Conservation (phyloP, 2,329 filamentous ascomycete species). For the Fusarium sp. region DNA sequence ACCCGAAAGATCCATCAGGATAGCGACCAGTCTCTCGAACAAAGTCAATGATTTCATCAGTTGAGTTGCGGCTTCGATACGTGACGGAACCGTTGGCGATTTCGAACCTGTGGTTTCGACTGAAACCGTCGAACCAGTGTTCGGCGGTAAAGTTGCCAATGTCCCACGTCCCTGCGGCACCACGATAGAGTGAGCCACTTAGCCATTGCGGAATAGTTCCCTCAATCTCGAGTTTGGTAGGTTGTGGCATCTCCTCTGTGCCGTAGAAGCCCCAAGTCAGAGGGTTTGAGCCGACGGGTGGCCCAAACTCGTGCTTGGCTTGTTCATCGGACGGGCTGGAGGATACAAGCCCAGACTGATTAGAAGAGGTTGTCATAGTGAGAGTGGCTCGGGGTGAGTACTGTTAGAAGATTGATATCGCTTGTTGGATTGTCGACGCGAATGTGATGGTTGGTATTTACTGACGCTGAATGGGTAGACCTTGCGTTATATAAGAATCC, state of each 20-base stretch:
- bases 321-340: not conserved
- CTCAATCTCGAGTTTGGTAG: constrained; percentile 7
- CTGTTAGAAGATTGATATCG: too few species aligned
- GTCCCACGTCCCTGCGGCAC: constrained; percentile 21
- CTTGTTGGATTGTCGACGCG: too few species aligned
- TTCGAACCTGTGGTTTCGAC: constrained; percentile 22
- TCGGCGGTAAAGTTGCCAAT: constrained; percentile 26
- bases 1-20: constrained; percentile 1
- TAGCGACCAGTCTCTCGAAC: constrained; percentile 20
- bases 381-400: too few species aligned
- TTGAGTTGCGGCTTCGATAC: constrained; percentile 23
- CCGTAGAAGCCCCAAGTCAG: constrained; percentile 24
- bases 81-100: constrained; percentile 17
- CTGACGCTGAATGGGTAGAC: too few species aligned
- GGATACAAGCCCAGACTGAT: too few species aligned
- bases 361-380: too few species aligned
- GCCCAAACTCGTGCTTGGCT: not conserved
- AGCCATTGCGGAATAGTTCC: constrained; percentile 24
- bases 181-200: constrained; percentile 24
- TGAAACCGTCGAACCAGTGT: constrained; percentile 27
- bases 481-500: too few species aligned
- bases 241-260: constrained; percentile 14
- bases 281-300: constrained; percentile 3
- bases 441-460: too few species aligned
- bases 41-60: constrained; percentile 18